Percentiles rank a stretch among this genome's conserved stretches.
phyloP scores from a whole-genome alignment of 1,284 basidiomycete species.

The Takashimella koratensis region DNA sequence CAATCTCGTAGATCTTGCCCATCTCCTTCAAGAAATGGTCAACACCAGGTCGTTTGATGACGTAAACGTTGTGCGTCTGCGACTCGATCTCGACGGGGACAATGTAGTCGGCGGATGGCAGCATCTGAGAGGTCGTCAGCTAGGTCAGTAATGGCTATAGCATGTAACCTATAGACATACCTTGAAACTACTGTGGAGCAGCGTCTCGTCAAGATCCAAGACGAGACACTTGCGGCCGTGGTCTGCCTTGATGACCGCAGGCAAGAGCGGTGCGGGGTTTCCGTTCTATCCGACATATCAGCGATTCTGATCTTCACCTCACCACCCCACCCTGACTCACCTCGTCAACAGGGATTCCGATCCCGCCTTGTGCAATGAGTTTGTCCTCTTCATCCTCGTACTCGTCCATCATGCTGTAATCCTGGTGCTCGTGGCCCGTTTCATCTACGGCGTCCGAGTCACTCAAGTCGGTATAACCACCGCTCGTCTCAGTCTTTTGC shows the following conservation, averaged over 20 bases:
- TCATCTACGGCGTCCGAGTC: conserved; percentile 44
- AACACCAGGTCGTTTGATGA: conserved; percentile 97
- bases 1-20: conserved; percentile 97
- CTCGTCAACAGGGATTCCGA: conserved; percentile 73
- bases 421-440: conserved; percentile 49
- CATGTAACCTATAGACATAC: conserved; percentile 50
- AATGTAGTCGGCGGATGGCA: conserved; percentile 94
- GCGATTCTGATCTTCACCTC: not conserved
- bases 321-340: conserved; percentile 50
- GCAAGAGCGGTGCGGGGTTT: conserved; percentile 73
- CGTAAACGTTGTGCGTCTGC: conserved; percentile 97
- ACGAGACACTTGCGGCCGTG: conserved; percentile 86
- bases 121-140: conserved; percentile 60
- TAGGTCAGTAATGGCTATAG: not conserved
- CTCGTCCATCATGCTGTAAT: conserved; percentile 51
- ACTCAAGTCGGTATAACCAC: conserved; percentile 36
- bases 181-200: conserved; percentile 92
- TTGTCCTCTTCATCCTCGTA: conserved; percentile 72
- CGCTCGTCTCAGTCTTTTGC: conserved; percentile 30
- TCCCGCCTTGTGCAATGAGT: conserved; percentile 72
- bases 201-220: conserved; percentile 90
- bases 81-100: conserved; percentile 99
- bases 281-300: conserved; percentile 61
- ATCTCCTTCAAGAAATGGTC: conserved; percentile 95
- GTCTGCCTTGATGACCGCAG: conserved; percentile 68